Evolutionary conservation across 768 basidiomycete genomes (phyloP), one percentile per base, ranked within the genome.

Genomic region (Mycena vitilis): DNA sequence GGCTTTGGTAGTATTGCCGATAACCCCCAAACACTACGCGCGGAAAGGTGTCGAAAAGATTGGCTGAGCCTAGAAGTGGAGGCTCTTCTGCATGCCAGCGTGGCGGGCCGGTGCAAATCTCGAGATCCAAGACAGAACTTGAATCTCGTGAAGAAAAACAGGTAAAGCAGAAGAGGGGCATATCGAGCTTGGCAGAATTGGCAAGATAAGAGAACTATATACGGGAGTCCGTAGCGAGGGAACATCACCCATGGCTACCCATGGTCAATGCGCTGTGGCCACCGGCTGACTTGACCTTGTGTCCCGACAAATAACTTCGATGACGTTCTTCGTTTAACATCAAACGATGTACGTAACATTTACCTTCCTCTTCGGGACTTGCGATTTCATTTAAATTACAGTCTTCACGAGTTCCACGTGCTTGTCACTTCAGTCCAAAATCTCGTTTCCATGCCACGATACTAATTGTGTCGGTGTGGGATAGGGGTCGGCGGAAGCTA

Each of bases 31-130:
- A 71, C 2, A 58, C 60, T 4, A 72, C 55, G 10, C 71, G 71
- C 13, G 71, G 71, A 45, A 72, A 72, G 10, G 67, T 63, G 47
- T 72, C 71, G 25, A 69, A 68, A 3, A 72, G 56, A 55, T 68
- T 71, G 36, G 66, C 53, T 9, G 23, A 12, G 13, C 63, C 52
- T 0, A 71, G 63, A 30, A 48, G 70, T 37, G 70, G 70, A 15
- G 70, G 66, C 22, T 51, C 38, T 25, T 65, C 61, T 9, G 61
- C 69, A 22, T 8, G 20, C 34, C n/a, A 51, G 20, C 66, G 57
- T 20, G 62, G 40, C n/a, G 61, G 25, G 36, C 60, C 25, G 2
- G 48, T n/a, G 15, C 20, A 11, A 12, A 52, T 51, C 18, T 58
- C 60, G 53, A 51, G 7, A 30, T 65, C 54, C 18, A 60, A 20